Conservation (phyloP, 208 protist genomes). For the Porcisia hertigi region DNA sequence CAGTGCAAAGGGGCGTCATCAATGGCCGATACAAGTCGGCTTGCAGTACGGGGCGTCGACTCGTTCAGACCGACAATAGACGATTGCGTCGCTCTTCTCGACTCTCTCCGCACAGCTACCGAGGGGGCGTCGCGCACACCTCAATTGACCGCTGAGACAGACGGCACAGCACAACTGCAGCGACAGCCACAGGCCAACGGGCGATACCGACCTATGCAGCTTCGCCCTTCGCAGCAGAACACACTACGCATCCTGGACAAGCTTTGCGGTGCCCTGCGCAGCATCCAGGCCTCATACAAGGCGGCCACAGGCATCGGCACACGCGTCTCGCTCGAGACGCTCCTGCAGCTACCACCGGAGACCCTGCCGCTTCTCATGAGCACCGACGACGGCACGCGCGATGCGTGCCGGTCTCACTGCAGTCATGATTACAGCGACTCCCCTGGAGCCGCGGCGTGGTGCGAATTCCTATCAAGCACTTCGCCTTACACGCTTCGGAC, state of each 20-base stretch:
- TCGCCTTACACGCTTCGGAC: constrained; percentile 22
- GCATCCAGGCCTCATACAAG: constrained; percentile 14
- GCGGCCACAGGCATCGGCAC: background rate
- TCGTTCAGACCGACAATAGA: constrained; percentile 10
- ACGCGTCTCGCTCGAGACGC: constrained; percentile 16
- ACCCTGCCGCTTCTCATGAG: constrained; percentile 1
- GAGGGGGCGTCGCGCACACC: background rate
- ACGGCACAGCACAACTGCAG: background rate
- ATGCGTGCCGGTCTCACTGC: background rate
- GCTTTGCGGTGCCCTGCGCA: constrained; percentile 23
- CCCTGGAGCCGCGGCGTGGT: background rate
- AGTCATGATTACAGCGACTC: background rate
- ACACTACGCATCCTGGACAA: constrained; percentile 6
- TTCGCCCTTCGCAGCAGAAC: background rate
- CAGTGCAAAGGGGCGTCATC: background rate
- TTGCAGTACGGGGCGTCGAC: no score
- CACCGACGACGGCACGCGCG: background rate
- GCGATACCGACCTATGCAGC: background rate
- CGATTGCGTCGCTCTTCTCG: constrained; percentile 8
- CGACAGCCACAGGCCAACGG: background rate
- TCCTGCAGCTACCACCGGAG: constrained; percentile 26
- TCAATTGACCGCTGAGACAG: background rate
- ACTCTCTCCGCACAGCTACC: constrained; percentile 1
- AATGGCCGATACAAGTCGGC: background rate
- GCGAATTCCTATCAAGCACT: constrained; percentile 3